Percentiles rank a stretch among this genome's conserved stretches.
Conservation (phyloP, 1,139 yeast genomes). For the Geotrichum reessii region DNA sequence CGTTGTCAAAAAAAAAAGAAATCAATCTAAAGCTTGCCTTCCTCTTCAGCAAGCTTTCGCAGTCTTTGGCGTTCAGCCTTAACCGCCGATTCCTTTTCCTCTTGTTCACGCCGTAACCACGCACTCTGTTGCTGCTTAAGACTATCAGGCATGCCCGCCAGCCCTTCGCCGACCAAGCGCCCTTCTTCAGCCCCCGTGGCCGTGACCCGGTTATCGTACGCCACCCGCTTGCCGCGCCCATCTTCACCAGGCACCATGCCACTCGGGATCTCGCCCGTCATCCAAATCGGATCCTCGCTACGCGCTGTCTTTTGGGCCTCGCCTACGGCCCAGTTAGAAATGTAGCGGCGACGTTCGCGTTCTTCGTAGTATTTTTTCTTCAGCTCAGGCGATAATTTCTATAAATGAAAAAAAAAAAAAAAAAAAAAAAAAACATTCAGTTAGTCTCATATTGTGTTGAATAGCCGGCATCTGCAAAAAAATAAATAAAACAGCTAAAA, state of each 20-base stretch:
- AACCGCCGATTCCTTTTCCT: constrained; percentile 57
- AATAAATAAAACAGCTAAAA: too few relatives aligned
- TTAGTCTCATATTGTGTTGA: too few relatives aligned
- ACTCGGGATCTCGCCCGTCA: constrained; percentile 20
- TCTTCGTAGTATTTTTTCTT: constrained; percentile 69
- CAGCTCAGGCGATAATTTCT: constrained; percentile 71
- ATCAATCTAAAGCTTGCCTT: constrained; percentile 17
- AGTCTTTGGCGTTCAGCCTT: constrained; percentile 29
- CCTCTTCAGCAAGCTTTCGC: constrained; percentile 31
- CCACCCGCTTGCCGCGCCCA: constrained; percentile 11
- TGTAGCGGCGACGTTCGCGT: constrained; percentile 36
- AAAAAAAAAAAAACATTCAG: neutral
- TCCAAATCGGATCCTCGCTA: constrained; percentile 17
- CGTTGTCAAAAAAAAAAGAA: too few relatives aligned
- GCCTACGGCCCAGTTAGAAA: constrained; percentile 13
- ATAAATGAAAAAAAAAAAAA: neutral
- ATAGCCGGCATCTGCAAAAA: neutral
- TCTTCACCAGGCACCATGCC: constrained; percentile 18
- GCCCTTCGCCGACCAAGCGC: constrained; percentile 4
- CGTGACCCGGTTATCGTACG: neutral
- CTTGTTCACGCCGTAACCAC: constrained; percentile 33
- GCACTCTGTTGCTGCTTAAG: constrained; percentile 5
- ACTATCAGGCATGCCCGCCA: constrained; percentile 10
- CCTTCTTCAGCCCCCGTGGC: constrained; percentile 8
- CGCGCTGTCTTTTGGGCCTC: constrained; percentile 17